These are phyloP conservation scores for Thozetella sp. DNA, from an alignment of 495 filamentous ascomycete genomes.

Conservation along the genomic window DNA sequence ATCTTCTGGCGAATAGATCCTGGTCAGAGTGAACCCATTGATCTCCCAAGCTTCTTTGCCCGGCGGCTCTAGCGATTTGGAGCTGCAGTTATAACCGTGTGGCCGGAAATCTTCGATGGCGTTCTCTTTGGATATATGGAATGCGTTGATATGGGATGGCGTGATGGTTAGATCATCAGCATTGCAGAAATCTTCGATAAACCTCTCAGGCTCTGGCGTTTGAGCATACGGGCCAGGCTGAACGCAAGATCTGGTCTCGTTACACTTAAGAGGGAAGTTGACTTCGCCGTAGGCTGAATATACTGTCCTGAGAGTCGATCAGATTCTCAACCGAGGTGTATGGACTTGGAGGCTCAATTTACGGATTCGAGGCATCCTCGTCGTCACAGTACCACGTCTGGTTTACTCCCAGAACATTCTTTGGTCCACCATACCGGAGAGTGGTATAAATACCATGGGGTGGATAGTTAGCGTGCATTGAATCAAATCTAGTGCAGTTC, in stretches of 20 bases:
- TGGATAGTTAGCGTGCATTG: conserved; percentile 5
- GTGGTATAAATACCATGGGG: conserved; percentile 2
- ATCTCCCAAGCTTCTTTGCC: conserved; percentile 3
- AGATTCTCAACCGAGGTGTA: neutral
- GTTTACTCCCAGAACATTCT: conserved; percentile 7
- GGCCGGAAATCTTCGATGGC: conserved; percentile 7
- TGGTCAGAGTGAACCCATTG: neutral
- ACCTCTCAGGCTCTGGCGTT: neutral
- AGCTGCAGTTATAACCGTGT: conserved; percentile 8
- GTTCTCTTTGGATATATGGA: neutral
- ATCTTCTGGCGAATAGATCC: neutral
- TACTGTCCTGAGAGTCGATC: neutral
- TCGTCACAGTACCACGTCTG: conserved; percentile 12
- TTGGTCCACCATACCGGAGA: neutral
- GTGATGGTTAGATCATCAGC: conserved; percentile 5
- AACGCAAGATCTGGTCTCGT: conserved; percentile 3
- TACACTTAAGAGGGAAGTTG: conserved; percentile 9
- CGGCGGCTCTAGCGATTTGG: neutral
- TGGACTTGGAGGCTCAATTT: neutral
- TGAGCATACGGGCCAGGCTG: conserved; percentile 1
- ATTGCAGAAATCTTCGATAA: conserved; percentile 4
- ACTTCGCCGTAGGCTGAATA: conserved; percentile 8
- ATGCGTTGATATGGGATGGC: neutral
- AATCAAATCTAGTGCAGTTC: conserved; percentile 9
- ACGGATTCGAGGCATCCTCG: conserved; percentile 3